A percentile compares a stretch with the other conserved stretches of the same genome.
phyloP scores from a whole-genome alignment of 1,139 yeast species.

The Zygosaccharomyces pseudobailii region DNA sequence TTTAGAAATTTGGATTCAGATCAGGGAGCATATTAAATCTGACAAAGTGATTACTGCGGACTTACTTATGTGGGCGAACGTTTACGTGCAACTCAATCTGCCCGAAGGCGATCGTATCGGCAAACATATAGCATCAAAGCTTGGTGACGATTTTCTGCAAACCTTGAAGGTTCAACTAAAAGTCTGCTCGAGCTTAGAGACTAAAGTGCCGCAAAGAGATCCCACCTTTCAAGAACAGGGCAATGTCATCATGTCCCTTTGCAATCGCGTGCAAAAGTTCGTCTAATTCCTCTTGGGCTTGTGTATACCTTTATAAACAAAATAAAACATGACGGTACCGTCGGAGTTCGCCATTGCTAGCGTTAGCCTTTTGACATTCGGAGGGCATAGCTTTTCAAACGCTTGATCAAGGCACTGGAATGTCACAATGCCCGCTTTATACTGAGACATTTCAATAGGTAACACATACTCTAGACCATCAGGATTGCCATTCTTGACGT shows the following conservation, averaged over 20 bases:
- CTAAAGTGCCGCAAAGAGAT: conserved; percentile 7
- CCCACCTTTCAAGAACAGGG: conserved; percentile 26
- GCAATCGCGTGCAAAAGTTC: conserved; percentile 11
- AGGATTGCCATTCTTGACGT: conserved; percentile 19
- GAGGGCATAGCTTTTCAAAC: conserved; percentile 26
- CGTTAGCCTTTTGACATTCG: conserved; percentile 38
- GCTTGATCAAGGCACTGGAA: conserved; percentile 29
- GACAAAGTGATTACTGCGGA: conserved; percentile 16
- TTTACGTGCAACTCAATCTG: conserved; percentile 25
- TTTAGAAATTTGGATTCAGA: conserved; percentile 19
- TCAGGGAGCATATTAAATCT: conserved; percentile 12
- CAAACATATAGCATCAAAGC: conserved; percentile 13
- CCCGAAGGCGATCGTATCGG: conserved; percentile 23
- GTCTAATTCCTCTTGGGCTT: conserved; percentile 47
- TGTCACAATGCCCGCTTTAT: conserved; percentile 32
- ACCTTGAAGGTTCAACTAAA: conserved; percentile 6
- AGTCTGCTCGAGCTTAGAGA: conserved; percentile 2
- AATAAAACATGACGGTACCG: conserved; percentile 64
- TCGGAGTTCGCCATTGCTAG: conserved; percentile 58
- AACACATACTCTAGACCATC: conserved; percentile 26
- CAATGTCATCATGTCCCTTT: conserved; percentile 20
- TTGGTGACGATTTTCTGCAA: conserved; percentile 12
- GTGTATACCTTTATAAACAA: conserved; percentile 57
- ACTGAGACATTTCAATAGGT: conserved; percentile 32
- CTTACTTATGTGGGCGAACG: conserved; percentile 23